phyloP scores from a whole-genome alignment of 352 stramenopile species.

The Elongisporangium undulatum region DNA sequence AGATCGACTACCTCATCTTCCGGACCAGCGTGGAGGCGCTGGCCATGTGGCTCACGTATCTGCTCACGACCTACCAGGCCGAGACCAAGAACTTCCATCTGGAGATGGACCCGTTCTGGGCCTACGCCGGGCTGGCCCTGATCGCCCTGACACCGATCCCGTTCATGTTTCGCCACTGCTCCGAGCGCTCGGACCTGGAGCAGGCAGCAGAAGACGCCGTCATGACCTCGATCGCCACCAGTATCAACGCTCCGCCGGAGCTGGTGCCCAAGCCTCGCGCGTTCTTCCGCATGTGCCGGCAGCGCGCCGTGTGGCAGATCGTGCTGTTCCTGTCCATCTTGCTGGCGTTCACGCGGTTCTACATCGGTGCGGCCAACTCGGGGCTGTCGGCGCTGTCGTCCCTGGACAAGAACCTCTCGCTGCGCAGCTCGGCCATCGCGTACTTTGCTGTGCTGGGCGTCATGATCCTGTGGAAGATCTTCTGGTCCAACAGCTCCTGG shows the following conservation, averaged over 20 bases:
- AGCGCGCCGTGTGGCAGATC: slow-evolving; percentile 74
- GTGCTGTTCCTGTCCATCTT: slow-evolving; percentile 62
- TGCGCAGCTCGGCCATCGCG: slow-evolving; percentile 45
- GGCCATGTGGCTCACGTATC: slow-evolving; percentile 28
- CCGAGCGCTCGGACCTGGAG: slow-evolving; percentile 36
- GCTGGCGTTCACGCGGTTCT: slow-evolving; percentile 48
- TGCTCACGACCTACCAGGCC: slow-evolving; percentile 30
- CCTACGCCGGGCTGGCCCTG: slow-evolving; percentile 31
- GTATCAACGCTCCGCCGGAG: slow-evolving; percentile 5
- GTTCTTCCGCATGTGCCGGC: slow-evolving; percentile 21
- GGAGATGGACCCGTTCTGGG: slow-evolving; percentile 40
- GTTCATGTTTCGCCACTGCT: slow-evolving; percentile 44
- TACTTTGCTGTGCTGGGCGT: slow-evolving; percentile 46
- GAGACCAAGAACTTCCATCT: slow-evolving; percentile 37
- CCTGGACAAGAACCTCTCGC: slow-evolving; percentile 31
- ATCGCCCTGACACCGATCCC: slow-evolving; percentile 32
- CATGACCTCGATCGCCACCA: slow-evolving; percentile 9
- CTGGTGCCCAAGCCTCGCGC: slow-evolving; percentile 8
- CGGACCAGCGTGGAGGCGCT: slow-evolving; percentile 18
- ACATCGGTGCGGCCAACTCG: slow-evolving; percentile 40
- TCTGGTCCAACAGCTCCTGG: slow-evolving; percentile 41
- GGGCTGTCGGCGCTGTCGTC: slow-evolving; percentile 27
- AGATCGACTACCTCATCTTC: slow-evolving; percentile 45
- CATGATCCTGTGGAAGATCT: slow-evolving; percentile 47
- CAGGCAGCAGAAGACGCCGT: slow-evolving; percentile 12